A percentile compares a stretch with the other conserved stretches of the same genome.
Conservation (phyloP, 306 rosid species). For the Corylus americana region DNA sequence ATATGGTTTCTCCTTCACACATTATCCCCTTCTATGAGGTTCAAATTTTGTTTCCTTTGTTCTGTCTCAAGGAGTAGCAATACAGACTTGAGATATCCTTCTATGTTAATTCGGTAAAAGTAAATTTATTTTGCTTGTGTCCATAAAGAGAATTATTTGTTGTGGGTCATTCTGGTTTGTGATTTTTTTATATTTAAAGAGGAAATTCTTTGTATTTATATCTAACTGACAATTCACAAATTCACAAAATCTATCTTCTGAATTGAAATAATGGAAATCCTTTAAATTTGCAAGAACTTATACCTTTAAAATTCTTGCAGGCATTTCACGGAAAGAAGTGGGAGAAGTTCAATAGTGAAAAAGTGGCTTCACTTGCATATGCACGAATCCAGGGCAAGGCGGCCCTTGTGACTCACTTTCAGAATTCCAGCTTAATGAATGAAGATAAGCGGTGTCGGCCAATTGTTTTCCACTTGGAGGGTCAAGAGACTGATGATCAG, state of each 20-base stretch:
- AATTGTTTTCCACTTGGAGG: slow-evolving; percentile 85
- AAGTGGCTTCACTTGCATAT: slow-evolving; percentile 90
- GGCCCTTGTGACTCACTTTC: slow-evolving; percentile 92
- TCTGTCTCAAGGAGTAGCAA: slow-evolving; percentile 16
- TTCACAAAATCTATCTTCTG: slow-evolving; percentile 13
- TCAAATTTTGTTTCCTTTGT: slow-evolving; percentile 14
- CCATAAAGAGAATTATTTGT: not conserved
- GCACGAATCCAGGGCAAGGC: slow-evolving; percentile 94
- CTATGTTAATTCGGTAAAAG: not conserved
- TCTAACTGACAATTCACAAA: slow-evolving; percentile 12
- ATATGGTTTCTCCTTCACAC: slow-evolving; percentile 90
- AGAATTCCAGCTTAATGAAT: slow-evolving; percentile 90
- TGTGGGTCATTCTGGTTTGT: slow-evolving; percentile 6
- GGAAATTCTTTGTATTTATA: slow-evolving; percentile 6
- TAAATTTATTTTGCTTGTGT: slow-evolving; percentile 14
- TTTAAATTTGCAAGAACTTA: slow-evolving; percentile 5
- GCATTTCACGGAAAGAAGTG: slow-evolving; percentile 93
- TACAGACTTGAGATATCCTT: slow-evolving; percentile 4
- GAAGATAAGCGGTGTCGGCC: slow-evolving; percentile 96
- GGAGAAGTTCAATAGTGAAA: slow-evolving; percentile 93
- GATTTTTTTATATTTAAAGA: not conserved
- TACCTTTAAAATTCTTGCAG: slow-evolving; percentile 39
- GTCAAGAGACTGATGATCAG: slow-evolving; percentile 75
- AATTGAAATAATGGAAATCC: not conserved
- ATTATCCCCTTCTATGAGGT: slow-evolving; percentile 82